Percentiles rank a stretch among this genome's conserved stretches.
These are phyloP conservation scores for Imleria badia DNA, from an alignment of 768 basidiomycete genomes.

Conservation along the genomic window DNA sequence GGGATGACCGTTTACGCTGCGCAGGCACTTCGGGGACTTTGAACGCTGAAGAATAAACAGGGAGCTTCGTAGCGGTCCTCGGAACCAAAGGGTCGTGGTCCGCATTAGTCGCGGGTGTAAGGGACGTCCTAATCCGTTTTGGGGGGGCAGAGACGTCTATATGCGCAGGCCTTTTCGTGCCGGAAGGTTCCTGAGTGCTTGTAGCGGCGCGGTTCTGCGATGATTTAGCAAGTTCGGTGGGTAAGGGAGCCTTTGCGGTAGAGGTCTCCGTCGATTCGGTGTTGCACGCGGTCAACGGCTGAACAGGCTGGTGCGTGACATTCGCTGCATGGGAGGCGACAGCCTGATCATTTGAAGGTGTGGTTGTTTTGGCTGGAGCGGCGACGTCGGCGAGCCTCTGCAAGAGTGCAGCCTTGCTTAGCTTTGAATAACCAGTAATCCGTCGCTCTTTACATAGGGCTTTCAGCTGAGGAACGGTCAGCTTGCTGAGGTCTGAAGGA, in stretches of 20 bases:
- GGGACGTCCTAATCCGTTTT: conserved; percentile 15
- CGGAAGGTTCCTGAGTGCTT: not conserved
- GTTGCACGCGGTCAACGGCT: not conserved
- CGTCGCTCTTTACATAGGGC: conserved; percentile 63
- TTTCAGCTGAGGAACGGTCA: conserved; percentile 66
- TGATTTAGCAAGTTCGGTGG: not conserved
- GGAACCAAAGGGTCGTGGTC: not conserved
- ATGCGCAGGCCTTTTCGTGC: conserved; percentile 22
- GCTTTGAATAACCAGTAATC: conserved; percentile 66
- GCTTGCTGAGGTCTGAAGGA: conserved; percentile 27
- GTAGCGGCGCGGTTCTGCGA: not conserved
- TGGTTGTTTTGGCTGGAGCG: not conserved
- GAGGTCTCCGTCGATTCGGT: not conserved
- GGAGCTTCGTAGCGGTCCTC: not conserved
- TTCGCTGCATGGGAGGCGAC: not conserved
- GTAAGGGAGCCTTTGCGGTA: not conserved
- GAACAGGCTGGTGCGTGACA: not conserved
- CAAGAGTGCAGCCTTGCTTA: conserved; percentile 57
- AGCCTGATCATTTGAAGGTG: not conserved
- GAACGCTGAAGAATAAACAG: not conserved
- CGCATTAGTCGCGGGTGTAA: not conserved
- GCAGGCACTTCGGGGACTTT: conserved; percentile 7
- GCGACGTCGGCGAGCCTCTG: conserved; percentile 37
- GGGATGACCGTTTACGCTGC: not conserved
- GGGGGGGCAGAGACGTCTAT: conserved; percentile 10